Percentiles rank a stretch among this genome's conserved stretches.
Evolutionary conservation across 192 early-diverging fungal genomes (phyloP).

Genomic region (Glomus cerebriforme): DNA sequence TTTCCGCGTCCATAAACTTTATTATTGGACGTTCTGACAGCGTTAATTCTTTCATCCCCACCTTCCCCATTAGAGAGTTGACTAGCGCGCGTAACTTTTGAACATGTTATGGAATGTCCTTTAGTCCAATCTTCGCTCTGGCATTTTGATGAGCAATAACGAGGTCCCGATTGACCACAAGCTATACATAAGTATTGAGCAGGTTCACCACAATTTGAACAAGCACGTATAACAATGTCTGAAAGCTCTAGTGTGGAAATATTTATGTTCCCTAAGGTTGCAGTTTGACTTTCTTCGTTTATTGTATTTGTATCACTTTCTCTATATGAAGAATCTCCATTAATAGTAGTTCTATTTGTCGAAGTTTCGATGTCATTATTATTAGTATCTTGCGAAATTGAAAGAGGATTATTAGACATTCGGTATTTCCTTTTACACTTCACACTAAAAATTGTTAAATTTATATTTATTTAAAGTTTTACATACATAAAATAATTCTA

Average conservation of each 20-base stretch:
- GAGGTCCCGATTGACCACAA: background rate
- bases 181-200: background rate
- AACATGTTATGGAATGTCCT: background rate
- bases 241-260: background rate
- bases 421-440: background rate
- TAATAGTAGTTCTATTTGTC: background rate
- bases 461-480: too few relatives aligned
- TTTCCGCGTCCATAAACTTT: background rate
- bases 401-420: background rate
- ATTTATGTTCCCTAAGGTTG: background rate
- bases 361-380: background rate
- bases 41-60: background rate
- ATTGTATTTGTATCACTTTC: background rate
- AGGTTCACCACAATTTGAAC: background rate
- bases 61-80: background rate
- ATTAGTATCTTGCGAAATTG: background rate
- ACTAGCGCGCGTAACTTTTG: background rate
- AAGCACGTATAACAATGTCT: background rate
- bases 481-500: too few relatives aligned
- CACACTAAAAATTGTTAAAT: too few relatives aligned
- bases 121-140: background rate
- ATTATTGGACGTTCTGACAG: background rate
- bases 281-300: background rate
- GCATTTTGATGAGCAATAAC: background rate
- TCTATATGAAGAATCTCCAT: background rate